A percentile compares a stretch with the other conserved stretches of the same genome.
Conservation (phyloP, 2,329 filamentous ascomycete genomes). For the Penicillium brevicompactum region DNA sequence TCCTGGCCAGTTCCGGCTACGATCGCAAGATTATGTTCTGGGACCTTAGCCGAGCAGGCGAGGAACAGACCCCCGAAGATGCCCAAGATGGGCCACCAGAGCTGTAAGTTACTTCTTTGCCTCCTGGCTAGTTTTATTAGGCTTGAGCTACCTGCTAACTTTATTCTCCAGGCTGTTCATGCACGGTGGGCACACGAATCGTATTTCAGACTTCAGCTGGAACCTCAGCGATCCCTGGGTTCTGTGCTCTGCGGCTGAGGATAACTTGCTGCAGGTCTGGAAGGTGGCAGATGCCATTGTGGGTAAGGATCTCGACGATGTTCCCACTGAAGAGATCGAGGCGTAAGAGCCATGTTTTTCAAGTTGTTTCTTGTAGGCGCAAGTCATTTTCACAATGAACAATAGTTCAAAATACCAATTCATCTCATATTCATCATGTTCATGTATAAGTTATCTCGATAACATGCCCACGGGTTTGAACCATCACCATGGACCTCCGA, state of each 20-base stretch:
- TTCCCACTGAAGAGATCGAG: slow-evolving; percentile 77
- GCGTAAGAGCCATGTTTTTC: slow-evolving; percentile 33
- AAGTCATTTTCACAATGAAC: slow-evolving; percentile 12
- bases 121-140: not conserved
- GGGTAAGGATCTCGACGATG: slow-evolving; percentile 72
- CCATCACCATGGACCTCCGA: too few species aligned
- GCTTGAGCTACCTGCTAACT: slow-evolving; percentile 8
- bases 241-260: slow-evolving; percentile 91
- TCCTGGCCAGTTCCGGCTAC: slow-evolving; percentile 88
- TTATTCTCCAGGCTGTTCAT: slow-evolving; percentile 73
- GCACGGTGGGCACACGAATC: slow-evolving; percentile 97
- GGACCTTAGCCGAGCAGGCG: slow-evolving; percentile 88
- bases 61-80: slow-evolving; percentile 94
- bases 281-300: slow-evolving; percentile 82
- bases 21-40: slow-evolving; percentile 94
- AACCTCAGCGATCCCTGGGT: slow-evolving; percentile 97
- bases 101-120: slow-evolving; percentile 62
- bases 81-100: slow-evolving; percentile 93
- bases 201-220: slow-evolving; percentile 96
- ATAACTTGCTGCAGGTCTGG: slow-evolving; percentile 96
- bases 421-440: not conserved
- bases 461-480: too few species aligned
- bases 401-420: slow-evolving; percentile 5
- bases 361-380: slow-evolving; percentile 2
- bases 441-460: too few species aligned